phyloP scores from a whole-genome alignment of 1,284 basidiomycete species.

The Coniophora puteana region DNA sequence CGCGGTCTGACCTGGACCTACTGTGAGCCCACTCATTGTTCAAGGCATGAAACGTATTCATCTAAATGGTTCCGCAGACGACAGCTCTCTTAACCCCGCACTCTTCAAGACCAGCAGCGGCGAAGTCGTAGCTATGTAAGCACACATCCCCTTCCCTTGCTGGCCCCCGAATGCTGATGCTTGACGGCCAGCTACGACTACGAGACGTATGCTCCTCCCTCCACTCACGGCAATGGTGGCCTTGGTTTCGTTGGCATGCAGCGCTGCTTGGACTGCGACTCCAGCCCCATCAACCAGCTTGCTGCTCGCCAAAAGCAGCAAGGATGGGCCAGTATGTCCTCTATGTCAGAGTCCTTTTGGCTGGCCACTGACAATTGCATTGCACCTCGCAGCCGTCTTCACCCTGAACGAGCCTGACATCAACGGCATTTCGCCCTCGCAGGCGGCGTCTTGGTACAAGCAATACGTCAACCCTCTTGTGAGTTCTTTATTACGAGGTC shows the following conservation, averaged over 20 bases:
- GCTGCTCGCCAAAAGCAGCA: slow-evolving; percentile 14
- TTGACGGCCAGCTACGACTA: slow-evolving; percentile 15
- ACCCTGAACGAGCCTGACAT: slow-evolving; percentile 24
- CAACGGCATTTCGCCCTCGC: slow-evolving; percentile 15
- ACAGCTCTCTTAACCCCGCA: too few species aligned
- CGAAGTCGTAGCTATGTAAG: slow-evolving; percentile 14
- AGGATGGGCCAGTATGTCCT: slow-evolving; percentile 13
- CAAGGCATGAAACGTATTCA: background rate
- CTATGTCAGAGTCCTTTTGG: background rate
- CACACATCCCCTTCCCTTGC: background rate
- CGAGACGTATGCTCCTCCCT: slow-evolving; percentile 17
- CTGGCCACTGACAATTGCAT: background rate
- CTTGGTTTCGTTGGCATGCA: slow-evolving; percentile 26
- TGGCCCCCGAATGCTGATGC: background rate
- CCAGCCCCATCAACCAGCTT: slow-evolving; percentile 20
- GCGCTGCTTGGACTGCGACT: slow-evolving; percentile 20
- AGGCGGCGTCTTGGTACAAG: slow-evolving; percentile 21
- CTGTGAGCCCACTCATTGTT: slow-evolving; percentile 4
- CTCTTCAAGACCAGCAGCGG: slow-evolving; percentile 11
- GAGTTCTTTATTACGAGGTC: too few species aligned
- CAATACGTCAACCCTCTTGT: slow-evolving; percentile 22
- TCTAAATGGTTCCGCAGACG: too few species aligned
- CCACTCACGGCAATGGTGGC: slow-evolving; percentile 18
- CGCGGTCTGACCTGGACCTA: slow-evolving; percentile 9
- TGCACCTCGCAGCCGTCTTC: slow-evolving; percentile 14